Evolutionary conservation across 2,329 filamentous ascomycete genomes (phyloP).

Genomic region (Colletotrichum tanaceti): DNA sequence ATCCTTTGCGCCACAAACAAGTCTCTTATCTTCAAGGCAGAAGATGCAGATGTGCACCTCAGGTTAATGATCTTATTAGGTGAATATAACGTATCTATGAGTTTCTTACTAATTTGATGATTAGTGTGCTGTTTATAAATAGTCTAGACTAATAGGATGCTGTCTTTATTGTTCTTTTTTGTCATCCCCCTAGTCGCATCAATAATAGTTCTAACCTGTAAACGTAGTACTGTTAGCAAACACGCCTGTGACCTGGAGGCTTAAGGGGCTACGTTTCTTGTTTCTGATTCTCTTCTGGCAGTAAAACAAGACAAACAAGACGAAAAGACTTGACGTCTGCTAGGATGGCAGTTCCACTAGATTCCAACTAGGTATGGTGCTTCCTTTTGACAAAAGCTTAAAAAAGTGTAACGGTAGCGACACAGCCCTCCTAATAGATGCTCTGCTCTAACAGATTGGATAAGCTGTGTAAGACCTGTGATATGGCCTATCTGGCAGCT

Average conservation of each 20-base stretch:
- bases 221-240: background rate
- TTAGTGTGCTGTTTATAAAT: background rate
- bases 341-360: background rate
- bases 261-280: background rate
- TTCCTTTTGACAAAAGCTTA: too few species aligned
- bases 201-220: background rate
- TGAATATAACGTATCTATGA: background rate
- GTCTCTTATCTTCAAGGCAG: constrained; percentile 29
- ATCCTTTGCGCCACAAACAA: constrained; percentile 37
- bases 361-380: too few species aligned
- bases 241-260: background rate
- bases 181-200: background rate
- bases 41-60: constrained; percentile 38
- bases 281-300: too few species aligned
- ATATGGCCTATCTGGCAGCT: too few species aligned
- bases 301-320: too few species aligned
- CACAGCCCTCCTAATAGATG: too few species aligned
- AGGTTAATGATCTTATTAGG: background rate
- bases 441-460: too few species aligned
- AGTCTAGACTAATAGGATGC: background rate
- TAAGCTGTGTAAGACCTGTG: too few species aligned
- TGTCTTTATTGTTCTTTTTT: background rate
- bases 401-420: too few species aligned
- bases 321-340: background rate
- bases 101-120: background rate